Evolutionary conservation across 2,329 filamentous ascomycete species (phyloP), one percentile per base, ranked within the genome.

Genomic region (Didymosphaeria variabile): DNA sequence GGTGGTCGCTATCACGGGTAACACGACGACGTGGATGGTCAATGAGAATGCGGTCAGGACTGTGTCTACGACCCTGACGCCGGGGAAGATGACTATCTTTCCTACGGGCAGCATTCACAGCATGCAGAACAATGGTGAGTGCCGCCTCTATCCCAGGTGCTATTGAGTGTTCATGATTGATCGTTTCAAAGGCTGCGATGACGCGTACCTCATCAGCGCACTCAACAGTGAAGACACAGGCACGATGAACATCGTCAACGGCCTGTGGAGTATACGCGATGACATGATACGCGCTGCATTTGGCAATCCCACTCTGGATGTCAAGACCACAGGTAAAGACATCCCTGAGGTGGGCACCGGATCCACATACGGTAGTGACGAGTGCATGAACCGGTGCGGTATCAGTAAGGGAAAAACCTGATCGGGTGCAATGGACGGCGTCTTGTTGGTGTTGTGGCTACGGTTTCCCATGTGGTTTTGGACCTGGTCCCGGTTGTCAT

Each of bases 21-120:
- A 79, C 42, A 85, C 81, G 6, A 80, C 80, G 45, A 85, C 82
- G 10, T 85, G 78, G 68, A 85, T 85, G 82, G 79, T 81, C 46
- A 76, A 80, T 56, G 84, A 86, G 70, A 86, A 86, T 59, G 83
- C 83, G 2, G 83, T 81, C 0, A 72, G 74, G 9, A 73, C 79
- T 1, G 76, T 85, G 4, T 76, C 66, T 34, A 76, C 79, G 17
- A 77, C 74, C 1, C 72, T 86, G 40, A 77, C 71, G 3, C 76
- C 82, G 1, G 80, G 81, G 19, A 77, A 81, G 61, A 82, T 83
- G 75, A 85, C 84, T 0, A 78, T 85, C 21, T 86, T 86, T 63
- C 84, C 83, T 0, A 71, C 70, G 15, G 83, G 76, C 1, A 80
- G 79, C 61, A 64, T 85, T 50, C 84, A 86, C 66, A 78, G 77